These are phyloP conservation scores for Amniculicola lignicola DNA, from an alignment of 495 filamentous ascomycete genomes.

Conservation along the genomic window DNA sequence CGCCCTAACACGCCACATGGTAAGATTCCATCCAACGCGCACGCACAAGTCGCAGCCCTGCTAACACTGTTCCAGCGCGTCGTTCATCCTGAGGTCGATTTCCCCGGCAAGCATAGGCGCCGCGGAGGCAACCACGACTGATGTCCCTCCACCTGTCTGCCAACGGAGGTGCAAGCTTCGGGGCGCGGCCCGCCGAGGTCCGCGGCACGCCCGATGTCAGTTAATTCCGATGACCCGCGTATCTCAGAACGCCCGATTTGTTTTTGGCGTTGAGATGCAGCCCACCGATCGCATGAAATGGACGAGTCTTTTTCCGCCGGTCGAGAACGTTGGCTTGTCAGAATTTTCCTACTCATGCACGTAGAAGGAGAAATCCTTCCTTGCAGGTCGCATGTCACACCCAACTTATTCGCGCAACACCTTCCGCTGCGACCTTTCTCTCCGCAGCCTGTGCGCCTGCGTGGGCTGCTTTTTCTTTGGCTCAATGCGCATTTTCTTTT, in stretches of 20 bases:
- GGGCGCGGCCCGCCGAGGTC: not conserved
- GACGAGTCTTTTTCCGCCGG: too few species aligned
- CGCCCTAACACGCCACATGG: constrained; percentile 85
- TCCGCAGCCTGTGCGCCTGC: too few species aligned
- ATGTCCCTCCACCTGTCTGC: not conserved
- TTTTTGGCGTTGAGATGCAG: not conserved
- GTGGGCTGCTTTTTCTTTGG: constrained; percentile 3
- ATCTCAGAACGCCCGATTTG: constrained; percentile 2
- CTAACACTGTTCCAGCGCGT: constrained; percentile 51
- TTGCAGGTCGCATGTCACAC: not conserved
- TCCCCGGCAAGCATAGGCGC: constrained; percentile 59
- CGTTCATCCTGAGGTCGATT: constrained; percentile 81
- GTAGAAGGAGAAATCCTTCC: not conserved
- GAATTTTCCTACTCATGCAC: not conserved
- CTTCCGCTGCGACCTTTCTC: too few species aligned
- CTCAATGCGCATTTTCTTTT: not conserved
- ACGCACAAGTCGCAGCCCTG: constrained; percentile 2
- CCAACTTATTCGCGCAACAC: too few species aligned
- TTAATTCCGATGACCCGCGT: too few species aligned
- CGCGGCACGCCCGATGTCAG: not conserved
- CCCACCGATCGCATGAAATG: not conserved
- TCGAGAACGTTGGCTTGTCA: not conserved
- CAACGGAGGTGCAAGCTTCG: not conserved
- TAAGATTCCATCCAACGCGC: constrained; percentile 17
- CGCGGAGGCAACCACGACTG: constrained; percentile 32